These are phyloP conservation scores for Licmophora abbreviata DNA, from an alignment of 108 stramenopile genomes.

Conservation along the genomic window DNA sequence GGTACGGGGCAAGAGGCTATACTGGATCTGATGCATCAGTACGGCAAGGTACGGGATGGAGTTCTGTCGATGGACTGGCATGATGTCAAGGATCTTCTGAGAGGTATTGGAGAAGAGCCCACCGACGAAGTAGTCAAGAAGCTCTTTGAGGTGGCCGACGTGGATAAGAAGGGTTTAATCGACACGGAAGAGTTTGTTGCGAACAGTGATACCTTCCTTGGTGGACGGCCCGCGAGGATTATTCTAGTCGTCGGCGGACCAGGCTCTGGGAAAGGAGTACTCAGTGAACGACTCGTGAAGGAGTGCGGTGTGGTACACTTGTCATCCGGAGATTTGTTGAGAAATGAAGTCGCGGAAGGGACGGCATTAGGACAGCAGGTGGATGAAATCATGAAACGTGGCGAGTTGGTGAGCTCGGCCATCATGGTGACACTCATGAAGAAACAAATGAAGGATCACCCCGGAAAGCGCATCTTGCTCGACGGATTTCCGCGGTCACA, in stretches of 20 bases:
- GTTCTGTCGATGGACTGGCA: conserved; percentile 35
- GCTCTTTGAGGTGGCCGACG: conserved; percentile 53
- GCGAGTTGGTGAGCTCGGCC: conserved; percentile 73
- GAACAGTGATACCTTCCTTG: conserved; percentile 43
- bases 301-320: conserved; percentile 91
- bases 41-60: conserved; percentile 33
- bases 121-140: conserved; percentile 33
- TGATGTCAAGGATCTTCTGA: conserved; percentile 40
- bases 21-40: conserved; percentile 46
- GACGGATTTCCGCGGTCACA: conserved; percentile 86
- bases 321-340: conserved; percentile 87
- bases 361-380: conserved; percentile 82
- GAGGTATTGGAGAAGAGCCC: conserved; percentile 52
- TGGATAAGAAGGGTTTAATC: conserved; percentile 46
- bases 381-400: conserved; percentile 79
- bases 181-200: conserved; percentile 52
- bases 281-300: conserved; percentile 58
- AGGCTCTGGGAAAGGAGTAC: conserved; percentile 91
- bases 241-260: conserved; percentile 94
- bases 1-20: conserved; percentile 36
- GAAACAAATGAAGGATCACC: conserved; percentile 69
- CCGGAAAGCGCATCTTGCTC: conserved; percentile 70
- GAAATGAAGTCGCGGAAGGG: conserved; percentile 77
- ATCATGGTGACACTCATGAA: conserved; percentile 77
- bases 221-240: conserved; percentile 63